phyloP scores from a whole-genome alignment of 768 basidiomycete species.

The Russula brevipes region DNA sequence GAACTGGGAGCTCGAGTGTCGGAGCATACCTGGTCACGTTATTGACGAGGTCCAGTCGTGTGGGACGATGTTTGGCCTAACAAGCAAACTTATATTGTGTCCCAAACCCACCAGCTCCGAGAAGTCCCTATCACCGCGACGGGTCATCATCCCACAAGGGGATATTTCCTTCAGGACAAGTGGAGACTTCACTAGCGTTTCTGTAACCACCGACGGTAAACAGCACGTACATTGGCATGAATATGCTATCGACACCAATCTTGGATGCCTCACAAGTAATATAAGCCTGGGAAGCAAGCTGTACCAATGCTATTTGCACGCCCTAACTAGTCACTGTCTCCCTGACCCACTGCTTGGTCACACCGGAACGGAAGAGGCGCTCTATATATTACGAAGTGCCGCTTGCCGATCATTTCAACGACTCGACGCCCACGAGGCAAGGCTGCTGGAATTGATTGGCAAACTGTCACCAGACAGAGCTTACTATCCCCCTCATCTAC shows the following conservation, averaged over 20 bases:
- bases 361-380: slow-evolving; percentile 43
- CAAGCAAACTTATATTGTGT: slow-evolving; percentile 26
- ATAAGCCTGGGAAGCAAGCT: slow-evolving; percentile 32
- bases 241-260: slow-evolving; percentile 31
- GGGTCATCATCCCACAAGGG: slow-evolving; percentile 14
- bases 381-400: slow-evolving; percentile 37
- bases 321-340: slow-evolving; percentile 40
- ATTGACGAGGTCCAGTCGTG: slow-evolving; percentile 39
- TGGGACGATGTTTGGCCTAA: slow-evolving; percentile 43
- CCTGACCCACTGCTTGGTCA: slow-evolving; percentile 42
- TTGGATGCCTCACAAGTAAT: slow-evolving; percentile 32
- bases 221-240: slow-evolving; percentile 27
- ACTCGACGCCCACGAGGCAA: slow-evolving; percentile 20
- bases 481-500: slow-evolving; percentile 9
- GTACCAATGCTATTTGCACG: slow-evolving; percentile 42
- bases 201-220: not conserved
- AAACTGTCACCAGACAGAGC: slow-evolving; percentile 1
- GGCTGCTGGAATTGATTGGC: slow-evolving; percentile 6
- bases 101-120: not conserved
- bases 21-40: slow-evolving; percentile 40
- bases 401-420: slow-evolving; percentile 39
- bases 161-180: not conserved
- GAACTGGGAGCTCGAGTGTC: slow-evolving; percentile 34
- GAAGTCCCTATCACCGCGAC: not conserved
- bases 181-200: slow-evolving; percentile 7